These are phyloP conservation scores for Pleurostoma richardsiae DNA, from an alignment of 2,329 filamentous ascomycete species.

Conservation along the genomic window DNA sequence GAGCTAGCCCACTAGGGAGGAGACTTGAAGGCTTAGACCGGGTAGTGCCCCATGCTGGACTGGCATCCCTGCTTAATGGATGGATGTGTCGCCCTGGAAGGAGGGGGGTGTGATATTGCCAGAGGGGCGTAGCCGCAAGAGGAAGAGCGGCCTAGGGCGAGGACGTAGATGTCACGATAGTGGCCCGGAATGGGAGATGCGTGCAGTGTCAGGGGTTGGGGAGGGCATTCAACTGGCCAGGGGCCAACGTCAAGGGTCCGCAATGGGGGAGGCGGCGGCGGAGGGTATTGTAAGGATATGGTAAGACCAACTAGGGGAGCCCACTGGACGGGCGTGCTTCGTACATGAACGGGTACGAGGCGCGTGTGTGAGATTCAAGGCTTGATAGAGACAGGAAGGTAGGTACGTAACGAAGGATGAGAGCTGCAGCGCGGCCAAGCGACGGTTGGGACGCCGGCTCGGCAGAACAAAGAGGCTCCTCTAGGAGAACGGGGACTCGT, in stretches of 20 bases:
- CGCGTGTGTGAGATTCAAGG: not conserved
- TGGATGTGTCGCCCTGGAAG: not conserved
- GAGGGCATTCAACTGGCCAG: not conserved
- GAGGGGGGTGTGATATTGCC: not conserved
- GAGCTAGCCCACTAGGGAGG: not conserved
- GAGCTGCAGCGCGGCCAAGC: constrained; percentile 1
- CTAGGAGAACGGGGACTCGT: not conserved
- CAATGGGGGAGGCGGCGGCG: not conserved
- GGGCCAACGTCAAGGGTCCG: not conserved
- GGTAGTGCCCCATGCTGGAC: not conserved
- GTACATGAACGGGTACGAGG: not conserved
- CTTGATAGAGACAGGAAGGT: constrained; percentile 8
- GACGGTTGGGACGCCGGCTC: constrained; percentile 1
- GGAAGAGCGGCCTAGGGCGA: not conserved
- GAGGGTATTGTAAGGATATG: not conserved
- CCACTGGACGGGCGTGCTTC: not conserved
- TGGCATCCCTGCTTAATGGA: not conserved
- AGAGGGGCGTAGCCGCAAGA: not conserved
- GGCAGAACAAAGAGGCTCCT: not conserved
- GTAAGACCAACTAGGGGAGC: no score
- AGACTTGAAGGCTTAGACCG: not conserved
- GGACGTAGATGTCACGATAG: no score
- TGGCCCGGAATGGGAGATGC: no score
- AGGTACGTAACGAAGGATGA: not conserved
- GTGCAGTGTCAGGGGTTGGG: no score